A percentile compares a stretch with the other conserved stretches of the same genome.
Conservation (phyloP, 2,329 filamentous ascomycete genomes). For the Fusarium pseudonygamai region DNA sequence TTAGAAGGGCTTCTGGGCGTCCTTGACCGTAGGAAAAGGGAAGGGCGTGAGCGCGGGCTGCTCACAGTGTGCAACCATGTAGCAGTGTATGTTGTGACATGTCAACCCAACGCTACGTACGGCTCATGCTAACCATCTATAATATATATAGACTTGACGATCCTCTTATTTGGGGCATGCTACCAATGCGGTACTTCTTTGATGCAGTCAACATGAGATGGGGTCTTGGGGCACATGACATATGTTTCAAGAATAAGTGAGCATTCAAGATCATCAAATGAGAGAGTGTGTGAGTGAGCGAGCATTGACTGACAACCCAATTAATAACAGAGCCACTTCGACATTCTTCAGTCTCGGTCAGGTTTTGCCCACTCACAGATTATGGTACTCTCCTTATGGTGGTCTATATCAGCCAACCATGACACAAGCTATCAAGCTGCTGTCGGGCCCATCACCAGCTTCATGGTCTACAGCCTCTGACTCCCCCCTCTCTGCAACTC, state of each 20-base stretch:
- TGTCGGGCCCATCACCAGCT: constrained; percentile 63
- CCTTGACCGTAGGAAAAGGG: constrained; percentile 75
- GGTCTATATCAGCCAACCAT: constrained; percentile 92
- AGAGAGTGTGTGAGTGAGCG: not conserved
- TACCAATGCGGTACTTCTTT: constrained; percentile 79
- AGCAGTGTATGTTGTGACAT: constrained; percentile 51
- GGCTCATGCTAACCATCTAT: constrained; percentile 3
- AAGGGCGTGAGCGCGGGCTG: constrained; percentile 76
- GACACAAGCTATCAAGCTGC: constrained; percentile 82
- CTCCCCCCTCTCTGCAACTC: not conserved
- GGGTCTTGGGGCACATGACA: constrained; percentile 92
- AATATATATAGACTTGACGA: constrained; percentile 81
- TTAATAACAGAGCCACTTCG: constrained; percentile 65
- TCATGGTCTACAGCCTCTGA: constrained; percentile 35
- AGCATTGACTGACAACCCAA: not conserved
- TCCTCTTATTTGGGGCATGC: constrained; percentile 89
- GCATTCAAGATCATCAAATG: constrained; percentile 27
- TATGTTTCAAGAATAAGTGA: constrained; percentile 90
- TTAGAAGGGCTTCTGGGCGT: constrained; percentile 78
- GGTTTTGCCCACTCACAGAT: constrained; percentile 87
- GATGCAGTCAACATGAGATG: constrained; percentile 82
- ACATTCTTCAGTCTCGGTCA: constrained; percentile 91
- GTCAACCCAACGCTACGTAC: not conserved
- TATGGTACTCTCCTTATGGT: constrained; percentile 79
- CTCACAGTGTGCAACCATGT: constrained; percentile 72